These are phyloP conservation scores for Antarctomyces pellizariae DNA, from an alignment of 495 filamentous ascomycete genomes.

Conservation along the genomic window DNA sequence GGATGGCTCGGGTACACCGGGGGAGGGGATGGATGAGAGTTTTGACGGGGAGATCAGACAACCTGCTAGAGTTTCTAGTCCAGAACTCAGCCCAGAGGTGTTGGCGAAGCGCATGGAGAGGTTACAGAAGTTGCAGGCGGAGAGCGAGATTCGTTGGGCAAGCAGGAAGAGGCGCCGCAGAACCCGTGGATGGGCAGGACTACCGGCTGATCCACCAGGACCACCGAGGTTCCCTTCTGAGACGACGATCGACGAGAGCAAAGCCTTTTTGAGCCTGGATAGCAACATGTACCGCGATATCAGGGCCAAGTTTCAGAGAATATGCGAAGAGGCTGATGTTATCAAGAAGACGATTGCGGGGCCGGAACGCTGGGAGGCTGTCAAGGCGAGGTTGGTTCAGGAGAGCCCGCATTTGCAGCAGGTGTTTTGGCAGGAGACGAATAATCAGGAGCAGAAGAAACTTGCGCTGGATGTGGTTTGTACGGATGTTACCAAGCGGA, in stretches of 20 bases:
- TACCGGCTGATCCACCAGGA: conserved; percentile 49
- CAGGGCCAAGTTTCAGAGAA: conserved; percentile 39
- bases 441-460: conserved; percentile 28
- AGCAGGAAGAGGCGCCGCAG: conserved; percentile 47
- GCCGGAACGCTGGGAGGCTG: conserved; percentile 46
- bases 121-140: conserved; percentile 30
- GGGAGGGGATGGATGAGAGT: conserved; percentile 5
- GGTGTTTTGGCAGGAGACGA: conserved; percentile 28
- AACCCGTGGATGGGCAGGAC: conserved; percentile 43
- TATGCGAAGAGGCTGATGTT: conserved; percentile 40
- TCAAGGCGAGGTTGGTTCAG: conserved; percentile 43
- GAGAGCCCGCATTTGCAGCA: conserved; percentile 39
- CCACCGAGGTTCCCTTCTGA: conserved; percentile 64
- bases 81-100: conserved; percentile 26
- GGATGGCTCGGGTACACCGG: conserved; percentile 4
- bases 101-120: conserved; percentile 30
- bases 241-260: conserved; percentile 60
- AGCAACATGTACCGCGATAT: conserved; percentile 35
- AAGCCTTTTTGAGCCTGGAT: conserved; percentile 41
- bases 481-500: conserved; percentile 60
- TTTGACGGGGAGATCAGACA: conserved; percentile 7
- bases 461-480: conserved; percentile 58
- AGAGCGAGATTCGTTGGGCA: conserved; percentile 39
- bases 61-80: conserved; percentile 10
- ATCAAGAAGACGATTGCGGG: conserved; percentile 53